Evolutionary conservation across 768 basidiomycete genomes (phyloP), one percentile per base, ranked within the genome.

Genomic region (Leccinum variicolor): DNA sequence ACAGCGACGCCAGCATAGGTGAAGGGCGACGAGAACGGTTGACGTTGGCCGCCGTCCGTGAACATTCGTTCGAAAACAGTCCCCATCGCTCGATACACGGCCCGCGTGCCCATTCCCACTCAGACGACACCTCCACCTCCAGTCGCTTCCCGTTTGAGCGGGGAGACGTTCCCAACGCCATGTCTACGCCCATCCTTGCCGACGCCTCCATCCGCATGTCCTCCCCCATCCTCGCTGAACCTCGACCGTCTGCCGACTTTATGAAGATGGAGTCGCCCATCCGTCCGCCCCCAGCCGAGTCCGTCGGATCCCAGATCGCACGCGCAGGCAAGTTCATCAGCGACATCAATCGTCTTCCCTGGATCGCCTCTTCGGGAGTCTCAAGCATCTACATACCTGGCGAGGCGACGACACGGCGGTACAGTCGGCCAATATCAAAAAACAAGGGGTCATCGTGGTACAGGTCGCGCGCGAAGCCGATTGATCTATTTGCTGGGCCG

Each of bases 311-410:
- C 64, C 78, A 79, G 43, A 48, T 81, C 28, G 64, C 63, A 2
- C 75, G 77, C 14, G 47, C 77, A 11, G 66, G 71, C 11, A 64
- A 73, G 34, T 73, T 81, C 53, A 55, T 79, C 17, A 67, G 67
- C 10, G 69, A 73, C n/a, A 53, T 82, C 29, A 71, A 77, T 29
- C 63, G 65, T 6, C 72, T 82, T 17, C 81, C 81, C 1, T 82
- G 81, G 81, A 73, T 81, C 6, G 73, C 76, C 0, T 69, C 72
- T 1, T 76, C 77, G 5, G 76, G 77, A 19, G 75, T 78, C 39
- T 80, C 81, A 13, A 74, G 70, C n/a, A 78, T 80, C 48, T 80
- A 81, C 62, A 66, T 78, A 53, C 79, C 80, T 1, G 75, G 78
- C 1, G 67, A 73, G 28, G 57, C 70, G 19, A 64, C 66, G 9